Percentiles rank a stretch among this genome's conserved stretches.
These are phyloP conservation scores for Penicillium paneum DNA, from an alignment of 2,329 filamentous ascomycete genomes.

Conservation along the genomic window DNA sequence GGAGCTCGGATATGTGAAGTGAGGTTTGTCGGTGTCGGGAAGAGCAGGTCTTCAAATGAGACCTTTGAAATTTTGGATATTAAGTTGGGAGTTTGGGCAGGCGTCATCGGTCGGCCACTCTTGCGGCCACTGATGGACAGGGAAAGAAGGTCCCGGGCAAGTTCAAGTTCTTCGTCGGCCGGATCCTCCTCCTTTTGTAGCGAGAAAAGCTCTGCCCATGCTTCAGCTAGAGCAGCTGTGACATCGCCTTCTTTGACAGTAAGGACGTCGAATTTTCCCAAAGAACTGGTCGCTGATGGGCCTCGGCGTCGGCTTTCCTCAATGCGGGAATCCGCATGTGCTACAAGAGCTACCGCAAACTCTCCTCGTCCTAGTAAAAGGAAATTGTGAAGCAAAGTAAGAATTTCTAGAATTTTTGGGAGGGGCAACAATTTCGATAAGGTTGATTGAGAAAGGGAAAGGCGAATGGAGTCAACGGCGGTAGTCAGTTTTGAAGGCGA, in stretches of 20 bases:
- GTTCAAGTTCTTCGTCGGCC: constrained; percentile 71
- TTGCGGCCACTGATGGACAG: constrained; percentile 51
- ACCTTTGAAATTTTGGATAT: constrained; percentile 43
- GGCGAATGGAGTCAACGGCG: constrained; percentile 70
- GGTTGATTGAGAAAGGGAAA: constrained; percentile 78
- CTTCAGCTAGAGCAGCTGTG: constrained; percentile 68
- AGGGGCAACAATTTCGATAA: constrained; percentile 79
- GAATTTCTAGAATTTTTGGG: constrained; percentile 69
- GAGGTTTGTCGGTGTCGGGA: constrained; percentile 71
- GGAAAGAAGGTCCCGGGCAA: constrained; percentile 72
- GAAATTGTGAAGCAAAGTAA: constrained; percentile 78
- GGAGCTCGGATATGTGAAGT: constrained; percentile 73
- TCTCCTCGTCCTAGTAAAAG: constrained; percentile 85
- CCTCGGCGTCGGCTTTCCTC: constrained; percentile 65
- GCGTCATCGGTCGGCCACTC: constrained; percentile 29
- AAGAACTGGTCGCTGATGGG: constrained; percentile 50
- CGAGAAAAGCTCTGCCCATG: constrained; percentile 76
- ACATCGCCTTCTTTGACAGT: constrained; percentile 85
- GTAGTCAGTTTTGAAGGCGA: constrained; percentile 66
- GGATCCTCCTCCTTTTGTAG: constrained; percentile 74
- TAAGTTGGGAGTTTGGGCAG: constrained; percentile 20
- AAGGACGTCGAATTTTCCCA: constrained; percentile 59
- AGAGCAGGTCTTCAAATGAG: constrained; percentile 72
- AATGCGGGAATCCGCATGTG: constrained; percentile 77
- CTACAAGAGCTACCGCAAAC: constrained; percentile 82